Evolutionary conservation across 1,284 basidiomycete genomes (phyloP).

Genomic region (Mixia osmundae): DNA sequence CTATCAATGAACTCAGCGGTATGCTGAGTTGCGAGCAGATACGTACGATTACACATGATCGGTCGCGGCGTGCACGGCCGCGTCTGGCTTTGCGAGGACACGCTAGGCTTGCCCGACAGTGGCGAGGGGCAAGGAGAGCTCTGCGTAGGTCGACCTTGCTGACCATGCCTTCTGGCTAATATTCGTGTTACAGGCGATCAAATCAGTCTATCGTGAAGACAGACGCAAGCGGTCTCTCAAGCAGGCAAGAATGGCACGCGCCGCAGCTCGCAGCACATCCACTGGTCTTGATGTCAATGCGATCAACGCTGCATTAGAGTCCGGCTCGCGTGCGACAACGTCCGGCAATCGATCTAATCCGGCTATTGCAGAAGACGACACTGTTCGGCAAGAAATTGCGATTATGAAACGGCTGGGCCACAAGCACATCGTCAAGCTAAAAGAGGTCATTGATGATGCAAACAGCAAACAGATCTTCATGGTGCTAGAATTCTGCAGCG

Average conservation of each 20-base stretch:
- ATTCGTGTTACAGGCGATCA: no score
- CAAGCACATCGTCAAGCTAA: slow-evolving; percentile 69
- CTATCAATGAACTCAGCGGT: background rate
- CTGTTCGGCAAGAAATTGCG: slow-evolving; percentile 74
- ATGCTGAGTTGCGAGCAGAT: slow-evolving; percentile 1
- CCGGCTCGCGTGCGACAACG: background rate
- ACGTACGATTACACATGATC: slow-evolving; percentile 16
- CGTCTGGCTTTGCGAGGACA: slow-evolving; percentile 19
- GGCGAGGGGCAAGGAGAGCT: background rate
- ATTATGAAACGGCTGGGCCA: slow-evolving; percentile 93
- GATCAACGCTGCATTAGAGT: background rate
- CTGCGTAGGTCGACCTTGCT: background rate
- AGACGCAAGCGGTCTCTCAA: slow-evolving; percentile 1
- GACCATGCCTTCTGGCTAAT: no score
- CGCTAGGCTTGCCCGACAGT: no score
- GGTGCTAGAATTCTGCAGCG: slow-evolving; percentile 89
- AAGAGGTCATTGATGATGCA: slow-evolving; percentile 88
- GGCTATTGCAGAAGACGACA: no score
- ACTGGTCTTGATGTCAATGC: background rate
- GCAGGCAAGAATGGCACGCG: background rate
- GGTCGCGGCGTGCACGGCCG: slow-evolving; percentile 17
- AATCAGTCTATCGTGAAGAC: slow-evolving; percentile 2
- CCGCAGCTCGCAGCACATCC: background rate
- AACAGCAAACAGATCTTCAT: slow-evolving; percentile 77
- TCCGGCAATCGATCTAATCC: no score